These are phyloP conservation scores for Cyberlindnera lachancei DNA, from an alignment of 805 yeast genomes.

Conservation along the genomic window DNA sequence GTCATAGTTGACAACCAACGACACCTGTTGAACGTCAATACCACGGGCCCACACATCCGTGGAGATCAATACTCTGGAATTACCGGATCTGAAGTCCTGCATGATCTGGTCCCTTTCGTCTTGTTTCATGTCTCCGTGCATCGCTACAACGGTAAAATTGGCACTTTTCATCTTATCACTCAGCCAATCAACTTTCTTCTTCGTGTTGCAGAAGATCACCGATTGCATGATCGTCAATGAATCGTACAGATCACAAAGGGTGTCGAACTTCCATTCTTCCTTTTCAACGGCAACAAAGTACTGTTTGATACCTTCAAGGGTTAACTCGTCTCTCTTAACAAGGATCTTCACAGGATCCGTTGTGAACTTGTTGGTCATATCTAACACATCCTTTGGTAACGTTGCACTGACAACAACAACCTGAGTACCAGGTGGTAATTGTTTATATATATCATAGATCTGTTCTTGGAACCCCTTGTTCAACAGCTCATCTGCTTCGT, in stretches of 20 bases:
- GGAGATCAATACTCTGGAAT: slow-evolving; percentile 87
- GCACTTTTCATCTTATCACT: slow-evolving; percentile 69
- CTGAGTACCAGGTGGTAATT: slow-evolving; percentile 78
- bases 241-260: slow-evolving; percentile 91
- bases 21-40: slow-evolving; percentile 96
- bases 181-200: slow-evolving; percentile 89
- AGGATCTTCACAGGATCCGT: slow-evolving; percentile 89
- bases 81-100: slow-evolving; percentile 93
- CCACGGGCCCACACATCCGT: slow-evolving; percentile 99
- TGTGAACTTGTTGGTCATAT: slow-evolving; percentile 87
- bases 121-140: slow-evolving; percentile 97
- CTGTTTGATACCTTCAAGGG: slow-evolving; percentile 92
- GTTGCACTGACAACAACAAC: slow-evolving; percentile 95
- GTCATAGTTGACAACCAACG: slow-evolving; percentile 92
- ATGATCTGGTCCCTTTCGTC: slow-evolving; percentile 89
- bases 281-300: slow-evolving; percentile 84
- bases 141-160: slow-evolving; percentile 87
- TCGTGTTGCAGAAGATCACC: slow-evolving; percentile 96
- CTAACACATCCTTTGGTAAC: slow-evolving; percentile 83
- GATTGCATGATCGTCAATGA: slow-evolving; percentile 94
- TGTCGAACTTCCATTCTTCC: slow-evolving; percentile 92
- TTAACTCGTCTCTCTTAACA: slow-evolving; percentile 90
- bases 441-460: slow-evolving; percentile 84
- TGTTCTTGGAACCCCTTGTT: slow-evolving; percentile 93
- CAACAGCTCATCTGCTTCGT: slow-evolving; percentile 95